phyloP scores from a whole-genome alignment of 805 yeast species.

The Tetrapisispora phaffii region DNA sequence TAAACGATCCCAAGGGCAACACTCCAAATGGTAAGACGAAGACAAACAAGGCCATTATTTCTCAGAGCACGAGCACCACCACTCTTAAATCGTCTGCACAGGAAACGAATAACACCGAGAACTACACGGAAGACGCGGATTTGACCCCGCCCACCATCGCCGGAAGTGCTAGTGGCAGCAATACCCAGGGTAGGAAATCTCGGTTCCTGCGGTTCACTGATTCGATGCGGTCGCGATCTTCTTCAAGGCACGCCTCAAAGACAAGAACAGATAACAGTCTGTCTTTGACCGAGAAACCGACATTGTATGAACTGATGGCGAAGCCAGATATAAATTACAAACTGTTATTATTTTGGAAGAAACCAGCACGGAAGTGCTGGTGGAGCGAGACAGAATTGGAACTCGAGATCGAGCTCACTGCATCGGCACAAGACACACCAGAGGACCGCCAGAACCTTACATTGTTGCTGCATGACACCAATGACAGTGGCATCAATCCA shows the following conservation, averaged over 20 bases:
- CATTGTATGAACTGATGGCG: slow-evolving; percentile 21
- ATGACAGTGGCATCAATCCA: neutral
- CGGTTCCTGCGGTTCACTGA: slow-evolving; percentile 55
- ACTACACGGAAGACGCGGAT: neutral
- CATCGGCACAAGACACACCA: neutral
- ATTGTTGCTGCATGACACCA: neutral
- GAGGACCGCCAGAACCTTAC: neutral
- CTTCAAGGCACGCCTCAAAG: slow-evolving; percentile 37
- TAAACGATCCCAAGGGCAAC: neutral
- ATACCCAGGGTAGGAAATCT: slow-evolving; percentile 32
- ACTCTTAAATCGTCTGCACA: neutral
- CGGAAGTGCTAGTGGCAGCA: neutral
- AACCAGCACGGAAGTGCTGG: slow-evolving; percentile 97
- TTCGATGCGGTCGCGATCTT: slow-evolving; percentile 48
- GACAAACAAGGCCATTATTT: slow-evolving; percentile 7
- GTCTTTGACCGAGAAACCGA: neutral
- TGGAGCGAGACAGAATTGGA: slow-evolving; percentile 61
- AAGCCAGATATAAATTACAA: slow-evolving; percentile 39
- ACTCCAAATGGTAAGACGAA: neutral
- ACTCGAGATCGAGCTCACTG: slow-evolving; percentile 24
- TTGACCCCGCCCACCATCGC: neutral
- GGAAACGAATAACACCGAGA: neutral
- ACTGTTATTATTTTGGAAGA: slow-evolving; percentile 81
- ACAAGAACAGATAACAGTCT: slow-evolving; percentile 23
- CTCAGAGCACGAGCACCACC: neutral